Percentiles rank a stretch among this genome's conserved stretches.
These are phyloP conservation scores for Ogataea corticis DNA, from an alignment of 805 yeast genomes.

Conservation along the genomic window DNA sequence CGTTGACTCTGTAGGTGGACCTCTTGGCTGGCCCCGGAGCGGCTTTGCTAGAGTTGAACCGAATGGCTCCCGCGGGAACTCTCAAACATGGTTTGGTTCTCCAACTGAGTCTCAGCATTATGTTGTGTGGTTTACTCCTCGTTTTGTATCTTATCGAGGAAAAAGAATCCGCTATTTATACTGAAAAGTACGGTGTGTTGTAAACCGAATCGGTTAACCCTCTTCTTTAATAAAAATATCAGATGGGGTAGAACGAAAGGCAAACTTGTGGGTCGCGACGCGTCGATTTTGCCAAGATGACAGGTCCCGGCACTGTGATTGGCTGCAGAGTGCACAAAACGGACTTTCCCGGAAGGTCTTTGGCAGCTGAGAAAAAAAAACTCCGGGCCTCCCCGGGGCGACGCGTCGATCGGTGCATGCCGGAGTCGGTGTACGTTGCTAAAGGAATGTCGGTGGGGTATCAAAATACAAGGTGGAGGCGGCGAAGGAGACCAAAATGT, in stretches of 20 bases:
- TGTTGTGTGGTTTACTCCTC: background rate
- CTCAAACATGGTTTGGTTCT: background rate
- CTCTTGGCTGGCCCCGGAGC: constrained; percentile 4
- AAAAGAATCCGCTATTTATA: background rate
- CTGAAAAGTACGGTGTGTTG: background rate
- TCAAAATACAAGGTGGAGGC: too few relatives aligned
- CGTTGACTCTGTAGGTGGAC: constrained; percentile 27
- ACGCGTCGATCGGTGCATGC: constrained; percentile 1
- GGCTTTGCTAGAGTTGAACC: background rate
- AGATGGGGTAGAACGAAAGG: constrained; percentile 4
- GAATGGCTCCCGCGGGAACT: background rate
- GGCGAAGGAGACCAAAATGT: too few relatives aligned
- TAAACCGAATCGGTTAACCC: constrained; percentile 1
- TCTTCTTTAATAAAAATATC: constrained; percentile 1
- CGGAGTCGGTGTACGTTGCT: too few relatives aligned
- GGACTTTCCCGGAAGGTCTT: background rate
- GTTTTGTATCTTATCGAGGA: too few relatives aligned
- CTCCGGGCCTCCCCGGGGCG: background rate
- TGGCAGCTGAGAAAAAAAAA: background rate
- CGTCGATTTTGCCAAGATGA: background rate
- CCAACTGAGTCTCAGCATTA: constrained; percentile 6
- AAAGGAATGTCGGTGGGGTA: too few relatives aligned
- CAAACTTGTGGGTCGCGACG: constrained; percentile 1
- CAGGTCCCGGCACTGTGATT: background rate
- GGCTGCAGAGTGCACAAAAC: background rate